A percentile compares a stretch with the other conserved stretches of the same genome.
These are phyloP conservation scores for Lecanicillium sp. DNA, from an alignment of 2,329 filamentous ascomycete genomes.

Conservation along the genomic window DNA sequence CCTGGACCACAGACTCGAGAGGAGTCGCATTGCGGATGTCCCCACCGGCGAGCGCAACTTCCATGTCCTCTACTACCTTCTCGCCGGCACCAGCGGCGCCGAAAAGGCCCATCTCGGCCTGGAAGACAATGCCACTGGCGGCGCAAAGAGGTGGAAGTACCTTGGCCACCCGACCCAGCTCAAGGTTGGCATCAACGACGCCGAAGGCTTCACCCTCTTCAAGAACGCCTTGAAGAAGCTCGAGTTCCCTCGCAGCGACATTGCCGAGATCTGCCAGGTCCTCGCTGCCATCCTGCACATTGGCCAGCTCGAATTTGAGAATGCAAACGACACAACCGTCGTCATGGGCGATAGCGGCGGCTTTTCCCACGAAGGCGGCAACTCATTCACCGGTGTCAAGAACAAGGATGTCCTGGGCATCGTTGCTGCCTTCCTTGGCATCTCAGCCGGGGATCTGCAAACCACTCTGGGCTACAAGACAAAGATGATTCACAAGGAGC, in stretches of 20 bases:
- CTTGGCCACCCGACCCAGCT: slow-evolving; percentile 93
- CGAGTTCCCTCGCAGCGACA: slow-evolving; percentile 87
- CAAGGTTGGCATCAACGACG: slow-evolving; percentile 93
- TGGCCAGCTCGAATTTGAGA: slow-evolving; percentile 90
- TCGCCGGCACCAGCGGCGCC: slow-evolving; percentile 82
- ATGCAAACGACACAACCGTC: slow-evolving; percentile 68
- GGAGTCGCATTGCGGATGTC: slow-evolving; percentile 83
- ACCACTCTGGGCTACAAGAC: slow-evolving; percentile 90
- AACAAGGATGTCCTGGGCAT: slow-evolving; percentile 86
- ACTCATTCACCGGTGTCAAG: slow-evolving; percentile 77
- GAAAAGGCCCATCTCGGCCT: slow-evolving; percentile 80
- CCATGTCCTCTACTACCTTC: slow-evolving; percentile 89
- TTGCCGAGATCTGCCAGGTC: slow-evolving; percentile 94
- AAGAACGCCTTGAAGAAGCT: slow-evolving; percentile 91
- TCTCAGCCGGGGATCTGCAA: slow-evolving; percentile 74
- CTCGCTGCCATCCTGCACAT: slow-evolving; percentile 94
- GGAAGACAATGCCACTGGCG: slow-evolving; percentile 41
- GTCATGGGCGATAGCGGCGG: slow-evolving; percentile 88
- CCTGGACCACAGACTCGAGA: slow-evolving; percentile 84
- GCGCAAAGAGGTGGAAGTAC: slow-evolving; percentile 86
- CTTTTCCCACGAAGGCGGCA: slow-evolving; percentile 89
- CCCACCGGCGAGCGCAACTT: slow-evolving; percentile 96
- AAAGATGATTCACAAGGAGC: slow-evolving; percentile 90
- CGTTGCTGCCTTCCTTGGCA: slow-evolving; percentile 89
- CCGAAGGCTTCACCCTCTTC: slow-evolving; percentile 93